Evolutionary conservation across 2,329 filamentous ascomycete genomes (phyloP), one percentile per base, ranked within the genome.

Genomic region (Claviceps pazoutovae): DNA sequence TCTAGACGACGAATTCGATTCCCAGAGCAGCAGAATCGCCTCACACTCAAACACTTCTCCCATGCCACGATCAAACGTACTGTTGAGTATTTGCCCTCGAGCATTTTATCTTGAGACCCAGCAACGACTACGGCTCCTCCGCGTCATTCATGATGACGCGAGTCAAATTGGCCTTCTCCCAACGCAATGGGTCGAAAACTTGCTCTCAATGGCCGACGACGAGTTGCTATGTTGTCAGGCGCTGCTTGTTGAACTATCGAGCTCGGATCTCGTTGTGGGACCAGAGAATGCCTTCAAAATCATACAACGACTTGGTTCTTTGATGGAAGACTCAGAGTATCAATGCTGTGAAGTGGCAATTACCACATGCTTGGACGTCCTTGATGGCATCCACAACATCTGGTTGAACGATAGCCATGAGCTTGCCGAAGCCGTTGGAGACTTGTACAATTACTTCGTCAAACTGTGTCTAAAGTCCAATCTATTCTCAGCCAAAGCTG

Each of bases 381-480:
- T 95, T 63, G 70, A 77, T 49, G 79, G 76, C 38, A 74, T 88
- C 49, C 76, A 80, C 41, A 65, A 69, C 13, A 69, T 79, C 41
- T 93, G 87, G 87, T 68, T 74, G 2, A 72, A 78, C 21, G 72
- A 76, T 42, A 70, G 73, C 21, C 74, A 76, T 37, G 71, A 80
- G 1, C 70, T 95, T 2, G 75, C 75, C n/a, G 76, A 79, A 3
- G 74, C 78, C 42, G 86, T 84, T 3, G 77, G 81, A 19, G 84
- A 94, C 54, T 70, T 96, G 19, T 97, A 97, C 64, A 70, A 78
- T 45, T 88, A 88, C 71, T 84, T 93, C 57, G 76, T 89, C 46
- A 78, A 79, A 51, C 74, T 74, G 17, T 78, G 82, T 34, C 68
- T 95, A 26, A 74, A 78, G 5, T 83, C 78, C 45, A 82, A 82